Base-by-base conservation (phyloP, 768 basidiomycete species). In the Trametes sanguinea region DNA sequence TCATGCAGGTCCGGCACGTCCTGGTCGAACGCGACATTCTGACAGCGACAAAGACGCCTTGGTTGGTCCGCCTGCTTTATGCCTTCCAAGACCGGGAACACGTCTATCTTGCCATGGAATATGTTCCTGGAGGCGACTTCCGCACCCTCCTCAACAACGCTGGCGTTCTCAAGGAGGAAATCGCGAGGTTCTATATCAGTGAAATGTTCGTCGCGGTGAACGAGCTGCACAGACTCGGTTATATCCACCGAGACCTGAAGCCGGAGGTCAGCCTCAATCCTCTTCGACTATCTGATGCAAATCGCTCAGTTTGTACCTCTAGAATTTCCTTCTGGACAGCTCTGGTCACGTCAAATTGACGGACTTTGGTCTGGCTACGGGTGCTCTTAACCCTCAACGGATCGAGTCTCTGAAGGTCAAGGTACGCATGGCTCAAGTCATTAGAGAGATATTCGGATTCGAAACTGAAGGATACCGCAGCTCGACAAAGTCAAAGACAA, bases 101-200 rank as follows among this genome's bases (percentile, higher is more conserved):
- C 68, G 94, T 98, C 16, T 98, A 95, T 72, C 89, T 98, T 48
- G 96, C 96, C 1, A 98, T 98, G 96, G 95, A 98, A 80, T 98
- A 97, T 72, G 95, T 98, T 16, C 95, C 95, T 0, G 97, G 97
- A 22, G 97, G 97, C 51, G 97, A 99, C 73, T 99, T 99, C 79
- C 85, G 97, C 16, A 99, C 97, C 0, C 83, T 99, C 42, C 82
- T 99, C 42, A 99, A 98, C 77, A 99, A 98, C 73, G 95, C 95
- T 0, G 97, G 97, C 33, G 94, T 98, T 2, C 82, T 99, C 61
- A 96, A 98, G 73, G 95, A 98, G 72, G 94, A 98, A 69, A 94
- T 98, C 69, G 96, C 97, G 1, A 82, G 90, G 57, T 98, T 95
- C 73, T 99, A 99, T 75, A 96, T 98, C 69, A 86, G 90, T 62